Conservation (phyloP, 139 green algal species). For the Chlorokybus atmophyticus region DNA sequence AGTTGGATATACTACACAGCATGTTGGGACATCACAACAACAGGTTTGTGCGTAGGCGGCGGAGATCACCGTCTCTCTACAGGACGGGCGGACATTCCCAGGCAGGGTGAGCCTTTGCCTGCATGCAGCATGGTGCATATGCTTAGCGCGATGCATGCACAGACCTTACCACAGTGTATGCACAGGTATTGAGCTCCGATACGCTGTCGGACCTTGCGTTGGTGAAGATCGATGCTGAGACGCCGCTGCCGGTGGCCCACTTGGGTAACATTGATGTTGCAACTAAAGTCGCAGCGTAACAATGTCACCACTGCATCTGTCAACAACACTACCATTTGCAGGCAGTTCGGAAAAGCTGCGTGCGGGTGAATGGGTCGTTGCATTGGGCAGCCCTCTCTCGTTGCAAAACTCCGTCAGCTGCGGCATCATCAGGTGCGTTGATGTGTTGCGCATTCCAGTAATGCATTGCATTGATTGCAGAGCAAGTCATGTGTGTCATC, state of each 20-base stretch:
- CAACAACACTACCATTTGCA: background rate
- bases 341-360: slow-evolving; percentile 7
- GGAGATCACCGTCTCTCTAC: too few relatives aligned
- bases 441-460: background rate
- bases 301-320: background rate
- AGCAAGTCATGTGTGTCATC: background rate
- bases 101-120: too few relatives aligned
- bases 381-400: slow-evolving; percentile 24
- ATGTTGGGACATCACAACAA: too few relatives aligned
- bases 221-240: slow-evolving; percentile 23
- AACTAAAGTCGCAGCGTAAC: background rate
- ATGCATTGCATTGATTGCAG: background rate
- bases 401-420: slow-evolving; percentile 36
- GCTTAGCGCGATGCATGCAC: too few relatives aligned
- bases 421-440: slow-evolving; percentile 24
- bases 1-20: too few relatives aligned
- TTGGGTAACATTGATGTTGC: slow-evolving; percentile 14
- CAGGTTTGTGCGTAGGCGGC: too few relatives aligned
- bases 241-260: slow-evolving; percentile 20
- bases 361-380: slow-evolving; percentile 34
- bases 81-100: too few relatives aligned
- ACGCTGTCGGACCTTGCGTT: slow-evolving; percentile 27
- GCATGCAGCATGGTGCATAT: too few relatives aligned
- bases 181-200: slow-evolving; percentile 20
- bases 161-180: too few relatives aligned